Percentiles rank a stretch among this genome's conserved stretches.
Conservation (phyloP, 345 rosid species). For the Iberis pinnata region DNA sequence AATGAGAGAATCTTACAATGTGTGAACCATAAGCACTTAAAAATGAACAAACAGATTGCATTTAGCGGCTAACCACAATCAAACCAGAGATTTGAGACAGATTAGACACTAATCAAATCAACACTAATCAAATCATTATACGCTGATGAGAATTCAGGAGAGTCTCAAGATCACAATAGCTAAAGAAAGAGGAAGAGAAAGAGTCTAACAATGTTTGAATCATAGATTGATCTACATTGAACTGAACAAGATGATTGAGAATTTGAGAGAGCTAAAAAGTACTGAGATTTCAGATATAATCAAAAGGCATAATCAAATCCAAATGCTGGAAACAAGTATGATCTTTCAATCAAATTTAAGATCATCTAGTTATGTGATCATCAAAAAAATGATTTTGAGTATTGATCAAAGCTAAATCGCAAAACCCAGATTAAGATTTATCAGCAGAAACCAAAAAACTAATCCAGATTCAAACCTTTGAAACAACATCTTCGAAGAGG, state of each 20-base stretch:
- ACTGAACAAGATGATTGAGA: background rate
- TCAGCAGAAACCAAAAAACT: constrained; percentile 1
- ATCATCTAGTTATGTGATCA: constrained; percentile 11
- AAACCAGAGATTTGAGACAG: background rate
- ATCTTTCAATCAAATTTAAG: too few species aligned
- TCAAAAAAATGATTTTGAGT: too few species aligned
- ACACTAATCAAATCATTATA: background rate
- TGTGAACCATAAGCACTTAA: background rate
- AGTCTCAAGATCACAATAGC: constrained; percentile 6
- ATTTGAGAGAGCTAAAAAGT: too few species aligned
- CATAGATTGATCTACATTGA: constrained; percentile 12
- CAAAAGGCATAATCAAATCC: too few species aligned
- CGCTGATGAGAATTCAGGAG: background rate
- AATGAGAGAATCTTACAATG: too few species aligned
- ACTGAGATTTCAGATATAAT: too few species aligned
- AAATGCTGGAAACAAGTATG: background rate
- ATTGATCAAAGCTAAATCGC: constrained; percentile 10
- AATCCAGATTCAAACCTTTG: constrained; percentile 45
- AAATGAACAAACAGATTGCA: background rate
- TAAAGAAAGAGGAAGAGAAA: background rate
- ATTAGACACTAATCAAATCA: too few species aligned
- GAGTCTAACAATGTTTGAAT: constrained; percentile 1
- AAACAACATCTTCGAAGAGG: constrained; percentile 44
- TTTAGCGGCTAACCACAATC: background rate
- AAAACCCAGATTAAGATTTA: constrained; percentile 20